A percentile compares a stretch with the other conserved stretches of the same genome.
Conservation (phyloP, 2,329 filamentous ascomycete genomes). For the Exophiala alcalophila region DNA sequence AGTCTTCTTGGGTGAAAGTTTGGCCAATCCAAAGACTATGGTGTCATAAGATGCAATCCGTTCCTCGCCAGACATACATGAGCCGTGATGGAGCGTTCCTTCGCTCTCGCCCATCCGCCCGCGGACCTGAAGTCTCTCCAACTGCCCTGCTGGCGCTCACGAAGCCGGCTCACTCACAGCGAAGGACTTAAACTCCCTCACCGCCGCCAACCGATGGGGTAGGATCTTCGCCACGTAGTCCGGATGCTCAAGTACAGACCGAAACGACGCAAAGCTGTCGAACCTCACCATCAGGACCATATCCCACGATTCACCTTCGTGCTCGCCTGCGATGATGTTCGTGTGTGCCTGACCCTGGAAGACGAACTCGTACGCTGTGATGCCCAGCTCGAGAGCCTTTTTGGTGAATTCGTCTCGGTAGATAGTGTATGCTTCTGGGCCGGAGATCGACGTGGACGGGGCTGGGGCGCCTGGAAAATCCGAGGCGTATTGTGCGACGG, state of each 20-base stretch:
- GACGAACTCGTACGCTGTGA: not conserved
- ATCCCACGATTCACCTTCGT: constrained; percentile 14
- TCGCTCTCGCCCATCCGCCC: too few relatives aligned
- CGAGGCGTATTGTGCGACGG: constrained; percentile 2
- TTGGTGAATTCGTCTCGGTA: constrained; percentile 8
- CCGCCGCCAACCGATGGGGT: constrained; percentile 12
- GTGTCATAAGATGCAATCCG: too few relatives aligned
- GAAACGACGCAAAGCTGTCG: constrained; percentile 5
- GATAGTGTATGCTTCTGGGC: constrained; percentile 5
- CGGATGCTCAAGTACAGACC: constrained; percentile 11
- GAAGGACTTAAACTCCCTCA: constrained; percentile 8
- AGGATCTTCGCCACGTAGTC: constrained; percentile 4
- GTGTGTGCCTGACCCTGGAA: constrained; percentile 12
- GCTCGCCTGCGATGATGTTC: constrained; percentile 2
- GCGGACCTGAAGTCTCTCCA: too few relatives aligned
- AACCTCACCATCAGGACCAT: constrained; percentile 9
- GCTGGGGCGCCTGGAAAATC: constrained; percentile 1
- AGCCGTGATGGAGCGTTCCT: too few relatives aligned
- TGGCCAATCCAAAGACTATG: too few relatives aligned
- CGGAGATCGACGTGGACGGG: not conserved
- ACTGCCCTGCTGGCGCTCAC: too few relatives aligned
- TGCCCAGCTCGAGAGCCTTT: constrained; percentile 5
- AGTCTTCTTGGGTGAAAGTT: too few relatives aligned
- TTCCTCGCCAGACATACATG: too few relatives aligned
- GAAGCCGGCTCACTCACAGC: constrained; percentile 3